Base-by-base conservation (phyloP, 2,329 filamentous ascomycete species). In the Metarhizium anisopliae region DNA sequence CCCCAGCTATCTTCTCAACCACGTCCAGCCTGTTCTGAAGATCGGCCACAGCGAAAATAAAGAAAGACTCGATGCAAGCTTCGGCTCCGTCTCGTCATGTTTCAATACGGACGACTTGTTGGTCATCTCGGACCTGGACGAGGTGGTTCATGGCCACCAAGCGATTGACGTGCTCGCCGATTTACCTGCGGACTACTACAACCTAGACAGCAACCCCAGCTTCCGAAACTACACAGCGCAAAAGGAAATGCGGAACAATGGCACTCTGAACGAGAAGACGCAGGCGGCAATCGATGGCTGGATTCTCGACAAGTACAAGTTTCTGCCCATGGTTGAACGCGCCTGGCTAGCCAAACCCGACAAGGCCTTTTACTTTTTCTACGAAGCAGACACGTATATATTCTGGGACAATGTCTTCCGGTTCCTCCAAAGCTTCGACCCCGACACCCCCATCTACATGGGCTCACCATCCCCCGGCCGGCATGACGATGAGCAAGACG, bases 301-400 rank as follows among this genome's bases (percentile, higher is more conserved):
- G 79, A 72, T 67, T 30, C 70, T 82, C 50, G 79, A 82, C 66
- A 79, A 78, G 62, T 82, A 76, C 72, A 82, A 82, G 64, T 82
- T 82, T 59, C 63, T 82, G 35, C 77, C 79, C 45, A 79, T 80
- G 73, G 68, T 82, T 4, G 76, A 80, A 56, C 67, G 74, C 32
- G 75, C 78, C 1, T 79, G 77, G 67, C 66, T 70, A 32, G 64
- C 68, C 54, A 76, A 75, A 36, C 74, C 74, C 2, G 66, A 72
- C n/a, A 74, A 75, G 50, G 70, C 77, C 40, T 82, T 80, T 74
- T 82, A 79, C 60, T 73, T 82, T 54, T 80, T 81, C 63, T 75
- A 79, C 50, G 79, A 82, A 60, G 77, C 78, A 2, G 79, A 82
- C 62, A 82, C 79, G 51, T 80, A 73, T 58, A 69, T 69, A 16